Evolutionary conservation across 1,139 yeast species (phyloP), one percentile per base, ranked within the genome.

Genomic region (Suhomyces bokatorum): DNA sequence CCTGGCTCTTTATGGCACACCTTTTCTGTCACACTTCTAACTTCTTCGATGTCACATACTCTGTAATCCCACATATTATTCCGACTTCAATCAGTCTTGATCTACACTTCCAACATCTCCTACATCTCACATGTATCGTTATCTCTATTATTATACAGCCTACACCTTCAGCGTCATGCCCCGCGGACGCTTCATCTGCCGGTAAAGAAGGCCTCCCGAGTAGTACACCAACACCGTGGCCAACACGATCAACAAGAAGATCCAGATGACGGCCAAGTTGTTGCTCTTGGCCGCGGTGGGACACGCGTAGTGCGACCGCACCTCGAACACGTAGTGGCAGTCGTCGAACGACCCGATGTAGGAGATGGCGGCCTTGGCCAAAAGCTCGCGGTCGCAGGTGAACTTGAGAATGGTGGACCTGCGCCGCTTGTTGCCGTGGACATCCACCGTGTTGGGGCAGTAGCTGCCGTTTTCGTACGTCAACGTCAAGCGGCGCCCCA

Each of bases 301-400:
- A 64, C 97, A 90, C 0, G 96, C 97, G 62, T 85, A 87, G 40
- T 87, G 83, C 4, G 96, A 87, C 53, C 90, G 70, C 24, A 88
- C 89, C 61, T 90, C 97, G 62, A 90, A 90, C 58, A 85, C 79
- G 64, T 86, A 90, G 32, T 86, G 80, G 64, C 97, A 90, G 48
- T 88, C 87, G 62, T 87, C 79, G 32, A 79, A 62, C 13, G 81
- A 80, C 0, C 95, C 95, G 29, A 90, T 75, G 58, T 77, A 89
- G 8, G 88, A 77, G 1, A 89, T 71, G 35, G 79, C 71, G 0
- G 95, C 96, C 53, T 79, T 81, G 12, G 80, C 68, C 58, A 78
- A 64, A 61, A 87, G 78, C 45, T 86, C 93, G 47, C 87, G 74
- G 62, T 89, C 96, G 64, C 97, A 90, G 13, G 85, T 79, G 55